Evolutionary conservation across 2,329 filamentous ascomycete genomes (phyloP), one percentile per base, ranked within the genome.

Genomic region (Emydomyces testavorans): DNA sequence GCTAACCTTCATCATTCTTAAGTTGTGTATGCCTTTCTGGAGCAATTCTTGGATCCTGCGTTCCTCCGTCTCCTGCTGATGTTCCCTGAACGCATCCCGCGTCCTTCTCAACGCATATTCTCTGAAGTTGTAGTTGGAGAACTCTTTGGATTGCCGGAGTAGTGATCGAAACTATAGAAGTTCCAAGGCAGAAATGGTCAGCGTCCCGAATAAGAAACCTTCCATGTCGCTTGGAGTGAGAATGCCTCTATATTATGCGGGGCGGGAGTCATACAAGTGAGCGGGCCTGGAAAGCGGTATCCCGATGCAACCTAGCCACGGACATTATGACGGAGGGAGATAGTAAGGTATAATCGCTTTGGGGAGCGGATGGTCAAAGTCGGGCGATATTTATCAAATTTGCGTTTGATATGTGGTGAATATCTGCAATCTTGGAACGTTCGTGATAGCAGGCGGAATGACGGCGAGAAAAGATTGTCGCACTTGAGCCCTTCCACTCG

Each of bases 61-160:
- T 55, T 79, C 75, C 62, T 95, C 92, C 38, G 78, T 71, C 59
- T 87, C 82, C 48, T 68, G 64, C 66, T 79, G 76, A 66, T 93
- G 77, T 65, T 94, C 87, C 59, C 83, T 78, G 68, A 96, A 98
- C 3, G 86, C 82, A 72, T 96, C 92, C 64, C 78, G 78, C 64
- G 92, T 94, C 66, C 90, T 79, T 62, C 92, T 82, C 68, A 82
- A 84, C 46, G 92, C 89, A 68, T 98, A 98, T 66, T 95, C 90
- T 70, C 92, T 80, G 76, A 95, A 98, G 71, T 96, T 98, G 74
- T 96, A 98, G 57, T 84, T 80, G 53, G 87, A 79, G 67, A 98
- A 96, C 62, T 94, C 85, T 53, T 77, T 75, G 53, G 87, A 81
- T 66, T 92, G 84, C 58, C 89, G 84, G 60, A 96, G 74, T 59